Evolutionary conservation across 768 basidiomycete species (phyloP), one percentile per base, ranked within the genome.

Genomic region (Pisolithus sp.): DNA sequence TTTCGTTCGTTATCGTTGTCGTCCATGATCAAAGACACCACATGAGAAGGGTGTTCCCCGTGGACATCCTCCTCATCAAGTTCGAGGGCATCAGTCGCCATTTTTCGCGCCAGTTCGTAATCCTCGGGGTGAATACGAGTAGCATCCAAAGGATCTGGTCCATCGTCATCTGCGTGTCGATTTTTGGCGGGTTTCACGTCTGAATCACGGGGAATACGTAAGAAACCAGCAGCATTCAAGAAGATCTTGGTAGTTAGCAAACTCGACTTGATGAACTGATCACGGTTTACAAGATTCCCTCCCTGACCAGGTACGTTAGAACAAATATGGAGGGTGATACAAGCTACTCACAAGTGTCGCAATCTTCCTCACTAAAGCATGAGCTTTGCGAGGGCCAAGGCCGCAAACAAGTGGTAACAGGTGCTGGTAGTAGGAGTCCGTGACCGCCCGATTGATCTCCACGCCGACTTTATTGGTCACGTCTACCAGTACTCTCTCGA

Each of bases 61-160:
- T 89, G 89, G 31, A 93, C 78, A 70, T 99, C 96, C 67, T 98
- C 96, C 61, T 95, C 93, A 58, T 99, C 96, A n/a, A 92, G 78
- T 63, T 97, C 96, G 13, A 98, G 78, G 5, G 95, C 93, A 68
- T 97, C 93, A 18, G 91, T 89, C 36, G 95, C 95, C 93, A 99
- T 96, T 74, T 98, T 97, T 34, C 92, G 85, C 4, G 96, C 95
- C 37, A 98, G 77, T 58, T 97, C 94, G 63, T 98, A 99, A 69
- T 99, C 96, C 65, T 95, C 91, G 6, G 92, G 92, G 63, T 99
- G 96, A 49, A 99, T 91, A 18, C 96, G 89, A 36, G 94, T 98
- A 62, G 85, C 84, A 63, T 99, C 96, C 48, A 99, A 75, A 4
- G 94, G 91, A 67, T 99, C 96, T 34, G 80, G 81, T 50, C 81